A percentile compares a stretch with the other conserved stretches of the same genome.
Evolutionary conservation across 1,139 yeast species (phyloP).

Genomic region (Hemisphaericaspora xylofermentans): DNA sequence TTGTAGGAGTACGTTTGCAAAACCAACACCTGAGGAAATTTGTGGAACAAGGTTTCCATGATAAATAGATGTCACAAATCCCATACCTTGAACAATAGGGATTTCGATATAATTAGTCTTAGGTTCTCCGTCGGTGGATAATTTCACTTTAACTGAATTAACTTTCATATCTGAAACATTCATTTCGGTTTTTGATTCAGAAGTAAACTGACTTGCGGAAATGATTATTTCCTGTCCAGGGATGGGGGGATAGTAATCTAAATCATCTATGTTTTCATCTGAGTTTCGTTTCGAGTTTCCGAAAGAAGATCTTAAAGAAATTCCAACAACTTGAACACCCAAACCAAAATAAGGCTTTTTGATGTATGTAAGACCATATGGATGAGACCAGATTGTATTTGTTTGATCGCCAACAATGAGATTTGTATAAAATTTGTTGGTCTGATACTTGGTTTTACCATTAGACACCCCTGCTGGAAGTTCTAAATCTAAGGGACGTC

Average conservation of each 20-base stretch:
- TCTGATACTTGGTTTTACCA: slow-evolving; percentile 54
- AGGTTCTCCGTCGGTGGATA: slow-evolving; percentile 31
- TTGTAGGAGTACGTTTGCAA: slow-evolving; percentile 46
- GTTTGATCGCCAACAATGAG: slow-evolving; percentile 65
- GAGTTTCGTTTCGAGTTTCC: slow-evolving; percentile 54
- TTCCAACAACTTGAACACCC: slow-evolving; percentile 63
- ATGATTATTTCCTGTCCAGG: slow-evolving; percentile 52
- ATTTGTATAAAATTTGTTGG: slow-evolving; percentile 84
- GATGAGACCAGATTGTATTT: slow-evolving; percentile 72
- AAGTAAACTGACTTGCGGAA: slow-evolving; percentile 50
- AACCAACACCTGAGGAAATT: slow-evolving; percentile 54
- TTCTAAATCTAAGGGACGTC: slow-evolving; percentile 49
- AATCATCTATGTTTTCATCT: slow-evolving; percentile 34
- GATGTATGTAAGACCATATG: slow-evolving; percentile 70
- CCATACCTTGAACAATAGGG: slow-evolving; percentile 69
- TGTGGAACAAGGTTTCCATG: slow-evolving; percentile 52
- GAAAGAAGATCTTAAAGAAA: slow-evolving; percentile 56
- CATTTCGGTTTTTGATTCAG: slow-evolving; percentile 29
- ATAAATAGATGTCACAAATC: slow-evolving; percentile 67
- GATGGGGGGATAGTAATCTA: slow-evolving; percentile 55
- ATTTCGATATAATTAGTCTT: slow-evolving; percentile 32
- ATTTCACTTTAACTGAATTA: slow-evolving; percentile 53
- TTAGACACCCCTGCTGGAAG: slow-evolving; percentile 47
- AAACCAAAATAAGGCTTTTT: slow-evolving; percentile 50
- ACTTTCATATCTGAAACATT: slow-evolving; percentile 48